phyloP scores from a whole-genome alignment of 148 eudicot species.

The Rhododendron mucronatum region DNA sequence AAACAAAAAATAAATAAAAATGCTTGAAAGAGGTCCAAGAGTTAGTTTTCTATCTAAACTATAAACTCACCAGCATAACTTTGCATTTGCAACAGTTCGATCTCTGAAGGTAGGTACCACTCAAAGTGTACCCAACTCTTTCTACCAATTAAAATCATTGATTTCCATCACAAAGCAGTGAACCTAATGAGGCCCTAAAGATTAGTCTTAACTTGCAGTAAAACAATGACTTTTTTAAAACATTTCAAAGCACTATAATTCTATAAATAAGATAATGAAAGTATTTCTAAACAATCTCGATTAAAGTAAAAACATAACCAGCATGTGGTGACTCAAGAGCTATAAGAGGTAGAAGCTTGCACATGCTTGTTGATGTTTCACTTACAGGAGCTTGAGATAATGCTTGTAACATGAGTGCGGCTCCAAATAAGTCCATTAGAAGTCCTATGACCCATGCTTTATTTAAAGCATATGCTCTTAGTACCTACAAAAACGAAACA shows the following conservation, averaged over 20 bases:
- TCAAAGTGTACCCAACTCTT: not conserved
- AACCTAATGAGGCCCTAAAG: not conserved
- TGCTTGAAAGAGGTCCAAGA: not conserved
- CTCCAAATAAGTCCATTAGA: conserved; percentile 91
- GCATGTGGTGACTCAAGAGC: not conserved
- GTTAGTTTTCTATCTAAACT: not conserved
- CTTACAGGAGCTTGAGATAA: conserved; percentile 97
- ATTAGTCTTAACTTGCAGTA: not conserved
- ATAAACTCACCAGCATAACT: not conserved
- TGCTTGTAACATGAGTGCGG: conserved; percentile 86
- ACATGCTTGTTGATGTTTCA: conserved; percentile 15
- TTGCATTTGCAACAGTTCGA: not conserved
- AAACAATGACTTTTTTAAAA: not conserved
- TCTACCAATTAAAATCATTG: not conserved
- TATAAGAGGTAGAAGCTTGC: not conserved
- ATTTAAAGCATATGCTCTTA: conserved; percentile 86
- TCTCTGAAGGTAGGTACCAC: not conserved
- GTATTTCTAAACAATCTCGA: not conserved
- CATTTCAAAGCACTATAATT: not conserved
- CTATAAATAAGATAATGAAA: not conserved
- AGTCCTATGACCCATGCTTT: conserved; percentile 81
- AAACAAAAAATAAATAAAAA: not conserved
- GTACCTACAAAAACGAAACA: conserved; percentile 49
- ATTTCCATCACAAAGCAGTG: not conserved
- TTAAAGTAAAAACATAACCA: not conserved